These are phyloP conservation scores for Lactifluus volemus DNA, from an alignment of 768 basidiomycete genomes.

Conservation along the genomic window DNA sequence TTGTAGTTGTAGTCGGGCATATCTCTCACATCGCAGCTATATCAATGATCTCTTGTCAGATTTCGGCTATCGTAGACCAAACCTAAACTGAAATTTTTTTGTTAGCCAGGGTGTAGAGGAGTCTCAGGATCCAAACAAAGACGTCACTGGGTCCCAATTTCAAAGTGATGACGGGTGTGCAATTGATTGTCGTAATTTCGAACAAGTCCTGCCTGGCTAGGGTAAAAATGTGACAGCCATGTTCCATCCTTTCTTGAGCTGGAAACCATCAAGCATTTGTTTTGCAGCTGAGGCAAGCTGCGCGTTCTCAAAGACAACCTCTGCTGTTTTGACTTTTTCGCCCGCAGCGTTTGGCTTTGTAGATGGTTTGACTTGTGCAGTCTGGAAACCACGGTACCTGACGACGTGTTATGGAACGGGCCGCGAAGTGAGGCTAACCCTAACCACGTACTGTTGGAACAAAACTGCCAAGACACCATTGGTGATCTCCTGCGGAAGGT, in stretches of 20 bases:
- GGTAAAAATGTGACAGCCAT: constrained; percentile 71
- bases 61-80: background rate
- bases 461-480: constrained; percentile 78
- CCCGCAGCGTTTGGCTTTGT: constrained; percentile 59
- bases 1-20: too few species aligned
- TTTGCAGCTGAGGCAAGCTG: constrained; percentile 71
- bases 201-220: constrained; percentile 17
- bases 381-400: constrained; percentile 80
- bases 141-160: background rate
- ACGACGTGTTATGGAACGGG: background rate
- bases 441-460: constrained; percentile 75
- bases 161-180: background rate
- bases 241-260: constrained; percentile 77
- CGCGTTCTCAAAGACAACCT: constrained; percentile 67
- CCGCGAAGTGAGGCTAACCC: background rate
- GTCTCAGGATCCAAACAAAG: background rate
- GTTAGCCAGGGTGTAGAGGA: background rate
- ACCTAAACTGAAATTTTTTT: background rate
- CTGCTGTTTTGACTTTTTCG: constrained; percentile 67
- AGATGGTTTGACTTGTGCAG: constrained; percentile 59
- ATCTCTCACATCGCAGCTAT: background rate
- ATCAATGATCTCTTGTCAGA: constrained; percentile 21
- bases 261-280: constrained; percentile 77
- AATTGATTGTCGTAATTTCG: background rate
- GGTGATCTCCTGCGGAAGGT: constrained; percentile 85